Base-by-base conservation (phyloP, 2,329 filamentous ascomycete genomes). In the Diaporthe longicolla region DNA sequence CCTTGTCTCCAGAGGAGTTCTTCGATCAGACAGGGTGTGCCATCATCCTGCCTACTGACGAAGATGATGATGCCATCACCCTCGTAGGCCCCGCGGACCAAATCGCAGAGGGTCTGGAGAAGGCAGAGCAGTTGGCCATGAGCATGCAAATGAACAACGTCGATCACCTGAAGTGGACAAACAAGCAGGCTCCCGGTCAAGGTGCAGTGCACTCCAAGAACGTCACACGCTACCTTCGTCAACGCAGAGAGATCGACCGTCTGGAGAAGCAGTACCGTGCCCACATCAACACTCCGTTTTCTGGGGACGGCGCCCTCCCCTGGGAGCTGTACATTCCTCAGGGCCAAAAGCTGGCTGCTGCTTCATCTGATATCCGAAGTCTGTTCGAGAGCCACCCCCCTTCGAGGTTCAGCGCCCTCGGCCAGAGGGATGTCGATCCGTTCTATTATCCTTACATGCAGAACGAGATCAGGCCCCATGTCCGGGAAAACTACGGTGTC, bases 291-390 rank as follows among this genome's bases (percentile, higher is more conserved):
- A 92, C 95, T 1, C 94, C 95, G 0, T 89, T 89, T 76, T 89
- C 90, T 4, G 87, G 89, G 66, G 91, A 94, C 58, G 92, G 92
- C 48, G 91, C 91, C 15, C 90, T 93, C 58, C 92, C 92, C 0
- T 98, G 95, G 95, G 93, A 98, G 82, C 89, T 98, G 71, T 98
- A 95, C 83, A 94, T 94, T 9, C 90, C 93, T 50, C 94, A 98
- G 79, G 92, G 93, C 77, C 97, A 97, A 87, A 97, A 95, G 80
- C 89, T 90, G 37, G 91, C 94, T 80, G 92, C 92, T 78, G 93
- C 93, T 10, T 92, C 93, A 79, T 90, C 90, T 9, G 93, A 95
- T 78, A 92, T 97, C 79, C 92, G 91, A 81, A 90, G 90, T 78
- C 89, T 97, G 74, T 90, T 96, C 78, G 90, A 90, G 75, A 90